A percentile compares a stretch with the other conserved stretches of the same genome.
These are phyloP conservation scores for Hyparrhenia diplandra DNA, from an alignment of 176 grass and related monocot species.

Conservation along the genomic window DNA sequence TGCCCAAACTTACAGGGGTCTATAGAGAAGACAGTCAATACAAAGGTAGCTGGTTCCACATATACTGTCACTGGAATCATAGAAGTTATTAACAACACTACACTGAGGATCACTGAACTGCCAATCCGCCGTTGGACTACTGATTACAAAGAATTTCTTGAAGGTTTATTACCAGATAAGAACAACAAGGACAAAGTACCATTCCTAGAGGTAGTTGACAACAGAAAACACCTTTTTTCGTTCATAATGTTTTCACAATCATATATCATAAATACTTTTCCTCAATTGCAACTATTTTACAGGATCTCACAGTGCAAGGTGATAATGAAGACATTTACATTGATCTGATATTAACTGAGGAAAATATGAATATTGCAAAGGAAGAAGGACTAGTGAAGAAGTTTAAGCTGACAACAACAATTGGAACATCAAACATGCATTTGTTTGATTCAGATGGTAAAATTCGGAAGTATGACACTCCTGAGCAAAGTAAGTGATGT, in stretches of 20 bases:
- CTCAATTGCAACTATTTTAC: slow-evolving; percentile 11
- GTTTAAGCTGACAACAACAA: slow-evolving; percentile 79
- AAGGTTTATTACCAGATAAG: no score
- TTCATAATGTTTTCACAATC: neutral
- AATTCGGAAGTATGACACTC: slow-evolving; percentile 82
- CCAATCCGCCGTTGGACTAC: slow-evolving; percentile 71
- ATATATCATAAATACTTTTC: neutral
- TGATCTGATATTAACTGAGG: slow-evolving; percentile 47
- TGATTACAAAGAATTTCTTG: slow-evolving; percentile 79
- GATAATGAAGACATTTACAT: slow-evolving; percentile 62
- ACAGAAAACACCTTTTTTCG: neutral
- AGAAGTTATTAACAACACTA: slow-evolving; percentile 51
- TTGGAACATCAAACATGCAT: slow-evolving; percentile 95
- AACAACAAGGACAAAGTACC: slow-evolving; percentile 35
- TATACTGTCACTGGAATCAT: slow-evolving; percentile 71
- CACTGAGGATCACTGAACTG: slow-evolving; percentile 63
- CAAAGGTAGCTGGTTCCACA: slow-evolving; percentile 55
- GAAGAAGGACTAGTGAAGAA: slow-evolving; percentile 90
- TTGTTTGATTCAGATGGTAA: slow-evolving; percentile 69
- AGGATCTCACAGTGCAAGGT: slow-evolving; percentile 47
- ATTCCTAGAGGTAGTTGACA: slow-evolving; percentile 60
- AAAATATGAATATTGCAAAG: slow-evolving; percentile 66
- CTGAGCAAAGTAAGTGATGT: slow-evolving; percentile 65
- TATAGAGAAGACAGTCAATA: slow-evolving; percentile 47
- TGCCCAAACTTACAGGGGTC: slow-evolving; percentile 45